Base-by-base conservation (phyloP, 208 protist species). In the Wallacemonas sp. region DNA sequence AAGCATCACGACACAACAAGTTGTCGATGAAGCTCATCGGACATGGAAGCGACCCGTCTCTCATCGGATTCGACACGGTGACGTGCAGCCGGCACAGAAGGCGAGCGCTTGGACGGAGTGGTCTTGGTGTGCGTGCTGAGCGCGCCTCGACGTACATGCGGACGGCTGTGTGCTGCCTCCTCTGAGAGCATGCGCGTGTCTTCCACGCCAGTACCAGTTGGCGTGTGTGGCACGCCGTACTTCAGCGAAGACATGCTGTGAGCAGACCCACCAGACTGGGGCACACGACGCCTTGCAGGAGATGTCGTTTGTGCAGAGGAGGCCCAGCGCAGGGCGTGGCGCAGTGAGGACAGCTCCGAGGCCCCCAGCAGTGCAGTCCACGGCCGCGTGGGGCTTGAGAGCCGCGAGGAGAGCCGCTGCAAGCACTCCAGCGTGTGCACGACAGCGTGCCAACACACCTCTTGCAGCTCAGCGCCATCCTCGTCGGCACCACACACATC, bases 371-470 rank as follows among this genome's bases (percentile, higher is more conserved):
- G 27, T 14, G 30, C 4, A 14, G 51, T 58, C 51, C 51, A 58
- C 51, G 51, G 28, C 51, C 51, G 51, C 51, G 51, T 12, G 4
- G 51, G 26, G 24, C 28, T 58, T 3, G 51, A 39, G 6, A 58
- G 51, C 31, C 41, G 51, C 0, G 31, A 22, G 3, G 51, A 33
- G 12, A 58, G 19, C 12, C 8, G 26, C 19, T 58, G 51, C 34
- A 58, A 41, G 30, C 26, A 26, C 51, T 58, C 51, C 51, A 58
- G 19, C 14, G 51, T 38, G 24, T 58, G 24, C 14, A 22, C 51
- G 6, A 58, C 51, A 12, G 24, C 51, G 30, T 58, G 51, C 51
- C 51, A 58, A 31, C 51, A 58, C 26, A 58, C 28, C 24, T 58
- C 51, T 3, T 9, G 8, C 28, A 17, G 19, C 4, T 15, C 51